Evolutionary conservation across 2,329 filamentous ascomycete genomes (phyloP).

Genomic region (Botrytis paeoniae): DNA sequence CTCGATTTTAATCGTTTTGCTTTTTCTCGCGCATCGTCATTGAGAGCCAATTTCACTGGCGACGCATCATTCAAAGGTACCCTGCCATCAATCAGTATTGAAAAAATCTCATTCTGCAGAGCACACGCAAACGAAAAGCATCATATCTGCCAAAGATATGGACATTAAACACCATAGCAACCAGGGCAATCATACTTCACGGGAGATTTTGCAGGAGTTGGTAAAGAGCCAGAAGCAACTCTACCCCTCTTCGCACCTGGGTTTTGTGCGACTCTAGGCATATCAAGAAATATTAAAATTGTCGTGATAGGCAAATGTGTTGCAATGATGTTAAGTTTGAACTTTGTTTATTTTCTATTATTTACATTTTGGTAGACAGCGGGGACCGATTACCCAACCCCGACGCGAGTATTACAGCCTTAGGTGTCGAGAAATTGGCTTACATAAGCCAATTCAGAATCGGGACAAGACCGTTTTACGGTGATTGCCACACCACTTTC

Average conservation of each 20-base stretch:
- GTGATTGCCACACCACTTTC: neutral
- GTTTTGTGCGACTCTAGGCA: conserved; percentile 55
- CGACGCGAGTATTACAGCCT: neutral
- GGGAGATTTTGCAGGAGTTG: conserved; percentile 38
- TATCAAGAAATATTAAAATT: conserved; percentile 32
- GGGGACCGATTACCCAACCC: neutral
- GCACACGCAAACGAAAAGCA: neutral
- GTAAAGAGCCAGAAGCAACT: conserved; percentile 40
- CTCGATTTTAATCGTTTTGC: conserved; percentile 82
- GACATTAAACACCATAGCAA: conserved; percentile 14
- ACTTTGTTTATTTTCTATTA: conserved; percentile 20
- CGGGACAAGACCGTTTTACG: neutral
- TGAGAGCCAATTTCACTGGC: conserved; percentile 66
- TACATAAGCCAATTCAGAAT: neutral
- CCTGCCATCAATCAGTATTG: conserved; percentile 45
- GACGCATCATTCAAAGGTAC: conserved; percentile 96
- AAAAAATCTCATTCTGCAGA: neutral
- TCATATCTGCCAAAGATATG: conserved; percentile 10
- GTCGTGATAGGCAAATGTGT: neutral
- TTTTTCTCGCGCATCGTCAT: conserved; percentile 92
- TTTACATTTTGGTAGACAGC: conserved; percentile 12
- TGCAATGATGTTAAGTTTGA: neutral
- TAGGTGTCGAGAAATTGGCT: neutral
- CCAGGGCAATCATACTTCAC: conserved; percentile 35
- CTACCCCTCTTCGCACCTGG: conserved; percentile 42